Base-by-base conservation (phyloP, 805 yeast genomes). In the Yarrowia bubula region DNA sequence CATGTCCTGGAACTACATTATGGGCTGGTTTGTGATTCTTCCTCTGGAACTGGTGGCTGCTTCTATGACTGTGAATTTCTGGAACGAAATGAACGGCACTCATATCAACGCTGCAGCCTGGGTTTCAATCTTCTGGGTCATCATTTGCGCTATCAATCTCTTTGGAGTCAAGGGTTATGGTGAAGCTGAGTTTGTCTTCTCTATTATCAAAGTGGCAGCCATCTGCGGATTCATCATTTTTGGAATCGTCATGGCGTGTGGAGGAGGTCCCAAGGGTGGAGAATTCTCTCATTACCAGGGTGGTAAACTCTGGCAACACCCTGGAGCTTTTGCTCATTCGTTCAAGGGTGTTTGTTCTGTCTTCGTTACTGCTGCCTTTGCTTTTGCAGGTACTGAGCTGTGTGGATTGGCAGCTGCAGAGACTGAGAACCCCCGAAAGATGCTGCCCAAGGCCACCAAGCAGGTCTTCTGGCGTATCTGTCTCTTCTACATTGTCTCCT, bases 391-490 rank as follows among this genome's bases (percentile, higher is more conserved):
- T 69, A 83, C 89, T 18, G 93, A 88, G 75, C 77, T 88, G 69
- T 83, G 82, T 43, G 89, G 90, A 60, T 78, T 88, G 38, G 87
- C 91, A 14, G 87, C 92, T 38, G 92, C 92, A 10, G 93, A 89
- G 76, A 79, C 90, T 31, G 83, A 77, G 51, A 83, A 87, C 74
- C 92, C 92, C 62, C 79, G 89, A 70, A 80, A 79, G 66, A 75
- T 88, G 2, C 80, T 88, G 64, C 92, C 92, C 46, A 81, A 81
- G 64, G 91, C 92, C 43, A 85, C 87, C 66, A 88, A 88, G 75
- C 91, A 88, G 76, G 89, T 88, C 2, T 87, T 89, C 76, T 88
- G 92, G 92, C 81, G 92, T 75, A 86, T 89, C 67, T 75, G 85
- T 22, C 74, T 87, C 69, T 88, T 89, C 73, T 89, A 89, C 77